These are phyloP conservation scores for Penicillium crustosum DNA, from an alignment of 2,329 filamentous ascomycete species.

Conservation along the genomic window DNA sequence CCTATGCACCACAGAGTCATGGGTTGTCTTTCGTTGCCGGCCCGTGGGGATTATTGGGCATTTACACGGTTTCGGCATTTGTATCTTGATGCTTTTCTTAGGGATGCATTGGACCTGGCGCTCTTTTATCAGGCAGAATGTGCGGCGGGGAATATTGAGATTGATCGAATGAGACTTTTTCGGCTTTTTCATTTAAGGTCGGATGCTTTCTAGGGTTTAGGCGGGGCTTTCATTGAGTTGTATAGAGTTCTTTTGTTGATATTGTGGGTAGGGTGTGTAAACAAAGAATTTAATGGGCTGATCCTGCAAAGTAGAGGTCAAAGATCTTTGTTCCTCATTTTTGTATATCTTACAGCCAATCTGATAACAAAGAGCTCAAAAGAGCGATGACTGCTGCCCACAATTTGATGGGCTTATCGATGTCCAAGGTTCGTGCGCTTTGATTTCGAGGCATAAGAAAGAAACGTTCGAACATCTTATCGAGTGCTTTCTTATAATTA, in stretches of 20 bases:
- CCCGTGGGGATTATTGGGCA: not conserved
- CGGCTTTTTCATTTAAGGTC: not conserved
- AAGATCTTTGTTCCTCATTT: not conserved
- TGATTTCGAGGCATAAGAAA: not conserved
- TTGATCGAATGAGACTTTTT: not conserved
- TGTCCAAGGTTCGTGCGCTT: not conserved
- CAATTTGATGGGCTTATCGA: not conserved
- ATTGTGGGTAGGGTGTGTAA: not conserved
- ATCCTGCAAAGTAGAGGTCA: not conserved
- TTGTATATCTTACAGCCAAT: not conserved
- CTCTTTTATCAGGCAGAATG: not conserved
- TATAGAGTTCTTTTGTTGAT: not conserved
- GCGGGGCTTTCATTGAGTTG: not conserved
- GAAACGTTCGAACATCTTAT: not conserved
- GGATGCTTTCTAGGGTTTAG: not conserved
- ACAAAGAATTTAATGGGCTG: not conserved
- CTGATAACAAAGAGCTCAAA: not conserved
- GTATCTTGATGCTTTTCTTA: not conserved
- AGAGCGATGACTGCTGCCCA: too few relatives aligned
- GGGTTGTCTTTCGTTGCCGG: not conserved
- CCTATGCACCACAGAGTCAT: slow-evolving; percentile 3
- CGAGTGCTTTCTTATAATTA: not conserved
- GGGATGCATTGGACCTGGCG: not conserved
- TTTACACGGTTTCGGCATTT: not conserved
- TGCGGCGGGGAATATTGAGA: not conserved